Percentiles rank a stretch among this genome's conserved stretches.
Evolutionary conservation across 495 filamentous ascomycete genomes (phyloP).

Genomic region (Amniculicola lignicola): DNA sequence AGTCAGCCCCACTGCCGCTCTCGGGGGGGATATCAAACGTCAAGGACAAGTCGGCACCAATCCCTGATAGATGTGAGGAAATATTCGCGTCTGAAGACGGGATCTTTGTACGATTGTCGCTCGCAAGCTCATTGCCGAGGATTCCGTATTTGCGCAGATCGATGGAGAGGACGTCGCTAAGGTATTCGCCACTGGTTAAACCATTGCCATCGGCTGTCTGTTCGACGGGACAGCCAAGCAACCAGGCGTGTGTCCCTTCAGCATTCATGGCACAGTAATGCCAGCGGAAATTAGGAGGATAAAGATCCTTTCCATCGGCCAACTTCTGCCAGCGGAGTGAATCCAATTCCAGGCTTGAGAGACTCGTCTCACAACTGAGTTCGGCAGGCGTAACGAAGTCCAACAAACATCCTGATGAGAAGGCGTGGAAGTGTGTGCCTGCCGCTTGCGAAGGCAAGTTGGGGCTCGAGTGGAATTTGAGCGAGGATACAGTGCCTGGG

Average conservation of each 20-base stretch:
- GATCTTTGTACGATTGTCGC: constrained; percentile 55
- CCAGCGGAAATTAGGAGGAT: constrained; percentile 84
- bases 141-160: constrained; percentile 84
- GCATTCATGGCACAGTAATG: constrained; percentile 95
- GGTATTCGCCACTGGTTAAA: constrained; percentile 73
- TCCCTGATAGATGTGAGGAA: constrained; percentile 54
- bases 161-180: constrained; percentile 89
- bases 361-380: constrained; percentile 84
- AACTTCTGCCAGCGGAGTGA: constrained; percentile 89
- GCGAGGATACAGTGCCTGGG: constrained; percentile 82
- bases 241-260: constrained; percentile 90
- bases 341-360: constrained; percentile 82
- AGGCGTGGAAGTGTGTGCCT: constrained; percentile 90
- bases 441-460: constrained; percentile 83
- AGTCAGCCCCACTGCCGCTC: constrained; percentile 76
- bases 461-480: constrained; percentile 83
- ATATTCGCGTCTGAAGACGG: constrained; percentile 51
- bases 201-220: constrained; percentile 46
- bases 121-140: constrained; percentile 71
- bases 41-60: constrained; percentile 75
- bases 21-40: constrained; percentile 83
- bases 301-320: constrained; percentile 89
- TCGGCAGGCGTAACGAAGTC: constrained; percentile 92
- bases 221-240: constrained; percentile 86
- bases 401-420: constrained; percentile 85